Evolutionary conservation across 257 asterid genomes (phyloP).

Genomic region (Solanum sejunctum): DNA sequence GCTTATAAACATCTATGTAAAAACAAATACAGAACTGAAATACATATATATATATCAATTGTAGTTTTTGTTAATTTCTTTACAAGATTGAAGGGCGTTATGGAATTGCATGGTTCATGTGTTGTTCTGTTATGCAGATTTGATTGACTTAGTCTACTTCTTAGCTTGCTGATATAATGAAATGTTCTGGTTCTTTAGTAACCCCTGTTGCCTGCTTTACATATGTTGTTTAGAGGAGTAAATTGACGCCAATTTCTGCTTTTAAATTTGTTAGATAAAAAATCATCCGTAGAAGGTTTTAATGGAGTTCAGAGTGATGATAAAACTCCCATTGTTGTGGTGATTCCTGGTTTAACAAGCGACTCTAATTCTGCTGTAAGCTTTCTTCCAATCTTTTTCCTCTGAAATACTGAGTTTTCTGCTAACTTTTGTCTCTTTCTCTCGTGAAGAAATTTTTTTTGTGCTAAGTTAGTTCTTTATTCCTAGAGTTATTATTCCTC

Average conservation of each 20-base stretch:
- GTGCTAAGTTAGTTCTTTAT: neutral
- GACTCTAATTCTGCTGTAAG: conserved; percentile 77
- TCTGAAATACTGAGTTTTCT: neutral
- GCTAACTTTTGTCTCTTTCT: neutral
- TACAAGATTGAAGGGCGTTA: neutral
- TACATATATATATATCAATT: neutral
- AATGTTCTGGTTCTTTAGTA: neutral
- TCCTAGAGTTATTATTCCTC: neutral
- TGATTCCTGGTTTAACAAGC: conserved; percentile 85
- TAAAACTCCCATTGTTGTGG: conserved; percentile 49
- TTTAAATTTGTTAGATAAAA: conserved; percentile 17
- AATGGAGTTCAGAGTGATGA: conserved; percentile 23
- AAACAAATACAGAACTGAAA: neutral
- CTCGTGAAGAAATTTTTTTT: neutral
- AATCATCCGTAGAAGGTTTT: conserved; percentile 19
- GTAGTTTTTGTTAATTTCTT: neutral
- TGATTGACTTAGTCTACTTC: too few relatives aligned
- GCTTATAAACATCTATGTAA: neutral
- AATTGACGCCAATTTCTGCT: neutral
- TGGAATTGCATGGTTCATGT: neutral
- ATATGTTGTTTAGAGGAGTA: neutral
- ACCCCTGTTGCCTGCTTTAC: neutral
- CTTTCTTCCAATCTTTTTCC: conserved; percentile 2
- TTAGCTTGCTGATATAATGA: neutral
- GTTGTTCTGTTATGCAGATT: neutral